Evolutionary conservation across 768 basidiomycete genomes (phyloP).

Genomic region (Hortiboletus campestris): DNA sequence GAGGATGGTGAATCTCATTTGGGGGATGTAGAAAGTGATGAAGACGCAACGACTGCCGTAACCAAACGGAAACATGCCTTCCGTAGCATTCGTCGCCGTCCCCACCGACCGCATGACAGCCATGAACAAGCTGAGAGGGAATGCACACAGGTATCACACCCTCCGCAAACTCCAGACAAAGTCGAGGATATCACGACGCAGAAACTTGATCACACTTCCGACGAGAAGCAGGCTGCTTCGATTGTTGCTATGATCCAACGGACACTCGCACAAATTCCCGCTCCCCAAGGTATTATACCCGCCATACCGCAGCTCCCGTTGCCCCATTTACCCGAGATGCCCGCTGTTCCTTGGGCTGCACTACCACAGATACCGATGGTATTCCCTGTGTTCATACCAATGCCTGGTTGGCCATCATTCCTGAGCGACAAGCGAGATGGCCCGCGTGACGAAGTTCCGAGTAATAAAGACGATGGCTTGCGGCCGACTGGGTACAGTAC

Average conservation of each 20-base stretch:
- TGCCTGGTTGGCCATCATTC: conserved; percentile 64
- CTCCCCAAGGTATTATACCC: conserved; percentile 58
- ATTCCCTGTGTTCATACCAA: conserved; percentile 76
- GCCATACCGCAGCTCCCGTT: conserved; percentile 46
- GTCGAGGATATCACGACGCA: conserved; percentile 23
- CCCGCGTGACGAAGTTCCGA: conserved; percentile 24
- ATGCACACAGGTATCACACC: neutral
- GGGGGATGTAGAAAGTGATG: conserved; percentile 71
- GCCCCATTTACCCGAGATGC: conserved; percentile 67
- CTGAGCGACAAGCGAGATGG: conserved; percentile 49
- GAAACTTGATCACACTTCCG: conserved; percentile 16
- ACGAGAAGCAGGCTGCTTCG: conserved; percentile 43
- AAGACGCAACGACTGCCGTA: conserved; percentile 39
- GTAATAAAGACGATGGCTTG: conserved; percentile 35
- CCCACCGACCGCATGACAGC: conserved; percentile 13
- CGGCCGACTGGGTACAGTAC: conserved; percentile 41
- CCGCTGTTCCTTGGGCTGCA: conserved; percentile 58
- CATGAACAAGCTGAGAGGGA: conserved; percentile 14
- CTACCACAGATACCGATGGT: conserved; percentile 71
- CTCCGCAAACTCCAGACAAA: conserved; percentile 1
- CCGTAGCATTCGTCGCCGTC: conserved; percentile 36
- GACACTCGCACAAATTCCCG: conserved; percentile 58
- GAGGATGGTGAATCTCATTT: conserved; percentile 60
- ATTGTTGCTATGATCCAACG: conserved; percentile 75
- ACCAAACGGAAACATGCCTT: conserved; percentile 31